Base-by-base conservation (phyloP, 2,329 filamentous ascomycete species). In the Microsporum audouinii region DNA sequence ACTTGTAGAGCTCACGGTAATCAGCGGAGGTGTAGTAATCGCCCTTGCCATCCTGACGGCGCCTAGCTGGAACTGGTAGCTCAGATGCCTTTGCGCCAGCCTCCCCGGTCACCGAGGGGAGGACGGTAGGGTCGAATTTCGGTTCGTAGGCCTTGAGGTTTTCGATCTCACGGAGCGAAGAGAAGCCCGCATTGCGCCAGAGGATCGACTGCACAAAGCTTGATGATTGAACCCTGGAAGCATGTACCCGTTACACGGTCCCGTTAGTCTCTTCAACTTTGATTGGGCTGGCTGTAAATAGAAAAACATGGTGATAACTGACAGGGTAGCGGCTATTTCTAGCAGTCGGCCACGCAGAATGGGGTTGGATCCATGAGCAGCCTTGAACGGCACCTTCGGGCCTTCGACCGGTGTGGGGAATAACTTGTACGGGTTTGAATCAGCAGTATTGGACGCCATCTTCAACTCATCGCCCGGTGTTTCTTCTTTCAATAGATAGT, bases 1-100 rank as follows among this genome's bases (percentile, higher is more conserved):
- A 83, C 64, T 80, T 80, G 76, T 91, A 95, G 45, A 88, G 81
- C 58, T 82, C 80, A 70, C 90, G 86, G 71, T 91, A 96, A 74
- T 96, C 89, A 10, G 82, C 80, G 29, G 85, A 82, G 2, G 88
- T 88, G 71, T 85, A 83, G 75, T 88, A 89, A 51, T 82, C 14
- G 57, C 59, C 31, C 5, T 64, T 61, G 7, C 66, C 67, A 55
- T 67, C 70, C 57, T 71, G 66, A 71, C 71, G 51, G 31, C 51
- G 71, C 73, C 75, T 64, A 64, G 72, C 60, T 45, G 69, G 62
- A 73, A 56, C 62, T 5, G 69, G 68, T 3, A 72, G 63, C 7
- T 66, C 67, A 27, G 63, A 63, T 7, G 64, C 49, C 27, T 64
- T 23, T 38, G 61, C 31, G 61, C 66, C 53, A 14, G 69, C 53